Evolutionary conservation across 1,284 basidiomycete species (phyloP).

Genomic region (Irpex lacteus): DNA sequence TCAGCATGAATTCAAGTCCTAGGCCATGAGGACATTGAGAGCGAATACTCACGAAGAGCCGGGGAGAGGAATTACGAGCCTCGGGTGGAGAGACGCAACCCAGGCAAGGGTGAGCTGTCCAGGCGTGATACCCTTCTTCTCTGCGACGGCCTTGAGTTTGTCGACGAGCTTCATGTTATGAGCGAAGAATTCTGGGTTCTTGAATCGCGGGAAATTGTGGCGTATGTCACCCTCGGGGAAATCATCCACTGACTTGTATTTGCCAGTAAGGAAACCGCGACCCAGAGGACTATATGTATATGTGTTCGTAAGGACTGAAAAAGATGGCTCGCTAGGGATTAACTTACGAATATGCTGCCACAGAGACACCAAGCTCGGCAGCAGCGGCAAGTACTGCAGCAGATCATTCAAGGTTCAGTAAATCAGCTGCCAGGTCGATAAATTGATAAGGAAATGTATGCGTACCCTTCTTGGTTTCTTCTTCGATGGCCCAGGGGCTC

Average conservation of each 20-base stretch:
- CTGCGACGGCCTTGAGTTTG: conserved; percentile 42
- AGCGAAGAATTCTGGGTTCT: conserved; percentile 42
- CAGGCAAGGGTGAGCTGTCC: conserved; percentile 65
- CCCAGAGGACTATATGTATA: conserved; percentile 42
- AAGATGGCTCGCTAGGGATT: not conserved
- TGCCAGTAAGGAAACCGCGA: conserved; percentile 52
- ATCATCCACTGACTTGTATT: conserved; percentile 44
- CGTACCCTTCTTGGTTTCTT: conserved; percentile 41
- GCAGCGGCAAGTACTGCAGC: no score
- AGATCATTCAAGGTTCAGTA: no score
- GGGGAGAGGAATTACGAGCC: conserved; percentile 49
- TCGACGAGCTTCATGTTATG: conserved; percentile 58
- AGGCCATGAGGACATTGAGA: not conserved
- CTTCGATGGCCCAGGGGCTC: conserved; percentile 47
- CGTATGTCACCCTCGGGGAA: conserved; percentile 39
- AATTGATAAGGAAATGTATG: conserved; percentile 24
- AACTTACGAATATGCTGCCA: conserved; percentile 50
- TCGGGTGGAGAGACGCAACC: conserved; percentile 45
- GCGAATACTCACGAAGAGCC: conserved; percentile 44
- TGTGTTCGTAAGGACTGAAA: not conserved
- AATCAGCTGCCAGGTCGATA: conserved; percentile 37
- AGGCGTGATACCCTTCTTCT: conserved; percentile 46
- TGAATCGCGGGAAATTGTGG: conserved; percentile 32
- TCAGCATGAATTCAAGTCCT: not conserved
- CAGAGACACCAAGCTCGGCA: conserved; percentile 30